Evolutionary conservation across 345 rosid genomes (phyloP), one percentile per base, ranked within the genome.

Genomic region (Gossypium longicalyx): DNA sequence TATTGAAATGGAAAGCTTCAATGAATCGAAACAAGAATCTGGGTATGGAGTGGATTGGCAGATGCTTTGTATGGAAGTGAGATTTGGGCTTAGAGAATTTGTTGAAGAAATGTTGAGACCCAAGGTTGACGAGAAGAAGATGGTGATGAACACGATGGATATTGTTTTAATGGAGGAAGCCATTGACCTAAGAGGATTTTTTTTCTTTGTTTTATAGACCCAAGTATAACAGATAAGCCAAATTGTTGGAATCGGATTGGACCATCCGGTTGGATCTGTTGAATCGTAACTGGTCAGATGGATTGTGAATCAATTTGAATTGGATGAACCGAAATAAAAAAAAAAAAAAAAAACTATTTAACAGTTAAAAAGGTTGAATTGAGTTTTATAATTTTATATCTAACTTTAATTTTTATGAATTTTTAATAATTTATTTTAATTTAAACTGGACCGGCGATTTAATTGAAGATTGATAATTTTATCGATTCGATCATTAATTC

Each of bases 1-100:
- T 64, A 94, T 87, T 16, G 93, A 85, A 77, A 94, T 71, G 43
- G 98, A 91, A 74, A 94, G 86, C 76, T 91, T 89, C 47, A 88
- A 71, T 1, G 95, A 86, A 58, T 83, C 57, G 9, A 89, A 74
- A 83, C 97, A 92, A 1, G 87, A 78, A 17, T 90, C 89, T 27
- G 97, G 97, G 77, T 86, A 83, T 22, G 98, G 98, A 41, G 81
- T 85, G 78, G 68, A 73, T 25, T 76, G 69, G 85, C 98, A 94
- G 54, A 94, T 78, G 41, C 65, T 80, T 78, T 34, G 76, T n/a
- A 86, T 34, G 3, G 87, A 74, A 44, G 80, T 54, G 61, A 82
- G 83, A 53, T 84, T 72, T 72, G 85, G 19, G 58, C 82, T 22
- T 4, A 78, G 67, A 52, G 86, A 81, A 67, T 76, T 47, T 15